Evolutionary conservation across 805 yeast genomes (phyloP).

Genomic region (Candida dendrica): DNA sequence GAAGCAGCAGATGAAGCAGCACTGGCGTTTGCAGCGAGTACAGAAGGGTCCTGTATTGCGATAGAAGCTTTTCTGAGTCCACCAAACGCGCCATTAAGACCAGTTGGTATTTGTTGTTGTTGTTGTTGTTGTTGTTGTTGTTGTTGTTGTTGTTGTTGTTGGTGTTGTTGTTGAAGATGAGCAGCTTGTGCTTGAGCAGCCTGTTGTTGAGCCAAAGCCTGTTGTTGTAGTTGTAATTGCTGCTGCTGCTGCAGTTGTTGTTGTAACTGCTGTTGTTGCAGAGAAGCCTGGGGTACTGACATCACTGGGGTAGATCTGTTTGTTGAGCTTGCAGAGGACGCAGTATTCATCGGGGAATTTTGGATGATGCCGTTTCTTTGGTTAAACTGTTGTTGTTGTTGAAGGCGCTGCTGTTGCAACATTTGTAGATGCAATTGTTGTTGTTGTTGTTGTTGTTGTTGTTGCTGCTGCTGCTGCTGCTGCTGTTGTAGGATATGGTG

Average conservation of each 20-base stretch:
- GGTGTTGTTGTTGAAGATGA: constrained; percentile 7
- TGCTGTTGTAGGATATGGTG: constrained; percentile 6
- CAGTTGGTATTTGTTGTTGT: constrained; percentile 18
- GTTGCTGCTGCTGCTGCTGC: too few species aligned
- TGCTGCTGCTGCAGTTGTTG: constrained; percentile 9
- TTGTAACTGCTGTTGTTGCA: constrained; percentile 6
- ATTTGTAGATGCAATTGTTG: constrained; percentile 16
- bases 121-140: constrained; percentile 5
- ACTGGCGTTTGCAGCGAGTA: background rate
- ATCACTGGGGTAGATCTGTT: constrained; percentile 2
- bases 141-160: constrained; percentile 1
- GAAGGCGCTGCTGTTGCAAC: constrained; percentile 8
- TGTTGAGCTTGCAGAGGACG: constrained; percentile 3
- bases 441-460: constrained; percentile 7
- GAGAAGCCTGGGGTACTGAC: constrained; percentile 1
- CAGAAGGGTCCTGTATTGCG: background rate
- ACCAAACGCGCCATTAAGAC: constrained; percentile 15
- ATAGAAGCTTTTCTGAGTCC: background rate
- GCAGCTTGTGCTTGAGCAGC: constrained; percentile 28
- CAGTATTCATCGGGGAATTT: constrained; percentile 1
- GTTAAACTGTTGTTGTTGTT: constrained; percentile 2
- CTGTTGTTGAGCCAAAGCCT: constrained; percentile 28
- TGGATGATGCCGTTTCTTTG: constrained; percentile 2
- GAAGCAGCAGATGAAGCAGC: background rate
- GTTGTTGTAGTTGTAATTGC: constrained; percentile 11